Base-by-base conservation (phyloP, 805 yeast species). In the Citeromyces matritensis region DNA sequence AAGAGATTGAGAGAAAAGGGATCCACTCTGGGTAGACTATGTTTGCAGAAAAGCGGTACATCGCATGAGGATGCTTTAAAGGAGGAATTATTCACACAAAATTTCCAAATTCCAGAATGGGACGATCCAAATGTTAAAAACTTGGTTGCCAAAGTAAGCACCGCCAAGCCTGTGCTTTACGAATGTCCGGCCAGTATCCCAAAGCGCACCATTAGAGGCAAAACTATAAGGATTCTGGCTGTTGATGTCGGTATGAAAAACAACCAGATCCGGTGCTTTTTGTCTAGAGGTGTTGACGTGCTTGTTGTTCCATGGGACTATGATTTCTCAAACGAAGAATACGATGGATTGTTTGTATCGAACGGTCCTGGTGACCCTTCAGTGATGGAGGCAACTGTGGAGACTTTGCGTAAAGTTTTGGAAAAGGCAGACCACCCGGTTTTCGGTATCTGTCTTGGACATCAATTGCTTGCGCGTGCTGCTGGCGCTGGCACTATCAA, bases 341-440 rank as follows among this genome's bases (percentile, higher is more conserved):
- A 79, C 52, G 98, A 91, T 55, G 99, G 98, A 64, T 66, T 91
- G 46, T 91, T 91, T 58, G 64, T 88, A 42, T 86, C 96, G 34
- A 91, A 91, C 58, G 99, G 99, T 63, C 99, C 99, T 19, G 99
- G 99, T 71, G 97, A 91, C 60, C 99, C 99, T 35, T 70, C 91
- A 28, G 83, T 81, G 35, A 67, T 91, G 73, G 55, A 72, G 29
- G 69, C 64, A 13, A 69, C 84, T 37, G 79, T 79, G 24, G 64
- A 58, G 26, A 73, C 68, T 43, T 60, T 91, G 47, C 43, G 64
- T 26, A 55, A 53, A 27, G 80, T 70, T 24, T 51, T 88, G 36
- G 63, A 64, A 28, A 65, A 69, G 24, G 79, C 72, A 32, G 75
- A 72, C 55, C 76, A 91, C 28, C 98, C 98, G 33, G 68, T 91